These are phyloP conservation scores for Terana coerulea DNA, from an alignment of 768 basidiomycete species.

Conservation along the genomic window DNA sequence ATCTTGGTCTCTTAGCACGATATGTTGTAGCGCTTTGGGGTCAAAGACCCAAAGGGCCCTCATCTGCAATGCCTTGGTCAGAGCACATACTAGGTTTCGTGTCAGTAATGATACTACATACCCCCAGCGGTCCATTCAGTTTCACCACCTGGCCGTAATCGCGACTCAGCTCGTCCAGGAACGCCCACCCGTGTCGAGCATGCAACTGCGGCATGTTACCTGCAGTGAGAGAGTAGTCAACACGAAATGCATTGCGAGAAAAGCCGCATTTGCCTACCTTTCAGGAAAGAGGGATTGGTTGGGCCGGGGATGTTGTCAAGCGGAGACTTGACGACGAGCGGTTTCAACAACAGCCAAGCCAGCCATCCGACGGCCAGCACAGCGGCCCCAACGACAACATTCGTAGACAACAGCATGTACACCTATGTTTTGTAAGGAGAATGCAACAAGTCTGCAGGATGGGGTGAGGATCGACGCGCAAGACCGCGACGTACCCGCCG, in stretches of 20 bases:
- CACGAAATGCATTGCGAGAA: too few species aligned
- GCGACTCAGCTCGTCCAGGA: not conserved
- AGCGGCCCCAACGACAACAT: too few species aligned
- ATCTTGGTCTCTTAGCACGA: conserved; percentile 45
- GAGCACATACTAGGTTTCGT: not conserved
- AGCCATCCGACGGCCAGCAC: too few species aligned
- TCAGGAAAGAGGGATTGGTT: not conserved
- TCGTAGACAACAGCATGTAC: too few species aligned
- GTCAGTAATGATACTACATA: conserved; percentile 6
- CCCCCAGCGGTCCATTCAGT: conserved; percentile 9
- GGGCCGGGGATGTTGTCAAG: conserved; percentile 14
- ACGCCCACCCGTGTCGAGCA: conserved; percentile 5
- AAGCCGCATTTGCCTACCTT: too few species aligned
- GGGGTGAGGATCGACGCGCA: too few species aligned
- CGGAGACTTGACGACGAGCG: conserved; percentile 2
- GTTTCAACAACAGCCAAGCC: not conserved
- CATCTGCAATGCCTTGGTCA: conserved; percentile 28
- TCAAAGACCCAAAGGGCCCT: conserved; percentile 47
- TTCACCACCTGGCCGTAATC: conserved; percentile 7
- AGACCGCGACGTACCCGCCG: too few species aligned
- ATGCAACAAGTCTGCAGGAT: too few species aligned
- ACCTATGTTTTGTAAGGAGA: too few species aligned
- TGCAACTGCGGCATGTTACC: conserved; percentile 3
- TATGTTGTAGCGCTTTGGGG: conserved; percentile 43
- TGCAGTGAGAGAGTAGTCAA: too few species aligned